These are phyloP conservation scores for Aureobasidium sp. DNA, from an alignment of 2,329 filamentous ascomycete species.

Conservation along the genomic window DNA sequence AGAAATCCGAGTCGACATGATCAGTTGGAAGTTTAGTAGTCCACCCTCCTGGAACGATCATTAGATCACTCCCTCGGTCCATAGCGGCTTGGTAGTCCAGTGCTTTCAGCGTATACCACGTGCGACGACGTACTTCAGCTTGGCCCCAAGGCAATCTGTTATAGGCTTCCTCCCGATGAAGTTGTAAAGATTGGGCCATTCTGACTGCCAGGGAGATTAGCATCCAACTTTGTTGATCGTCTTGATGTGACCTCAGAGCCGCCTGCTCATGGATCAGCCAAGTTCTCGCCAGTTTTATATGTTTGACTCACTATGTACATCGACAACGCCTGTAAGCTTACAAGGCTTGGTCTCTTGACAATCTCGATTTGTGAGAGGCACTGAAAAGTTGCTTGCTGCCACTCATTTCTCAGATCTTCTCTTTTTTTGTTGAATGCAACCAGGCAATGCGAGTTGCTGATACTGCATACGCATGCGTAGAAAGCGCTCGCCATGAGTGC, in stretches of 20 bases:
- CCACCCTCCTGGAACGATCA: background rate
- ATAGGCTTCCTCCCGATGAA: conserved; percentile 12
- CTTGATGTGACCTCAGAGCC: conserved; percentile 7
- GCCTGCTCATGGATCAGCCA: background rate
- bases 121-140: conserved; percentile 7
- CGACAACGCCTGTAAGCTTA: background rate
- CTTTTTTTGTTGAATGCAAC: background rate
- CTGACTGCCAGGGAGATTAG: background rate
- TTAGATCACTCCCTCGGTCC: conserved; percentile 9
- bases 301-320: background rate
- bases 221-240: conserved; percentile 13
- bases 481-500: conserved; percentile 5
- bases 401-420: conserved; percentile 1
- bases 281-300: background rate
- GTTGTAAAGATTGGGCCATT: conserved; percentile 4
- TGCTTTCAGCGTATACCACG: background rate
- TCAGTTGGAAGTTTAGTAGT: background rate
- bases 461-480: conserved; percentile 7
- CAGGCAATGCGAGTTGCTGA: conserved; percentile 7
- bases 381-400: background rate
- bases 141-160: background rate
- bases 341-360: background rate
- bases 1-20: background rate
- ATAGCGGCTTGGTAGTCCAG: conserved; percentile 13
- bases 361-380: background rate